phyloP scores from a whole-genome alignment of 2,329 filamentous ascomycete species.

The Aspergillus novoparasiticus region DNA sequence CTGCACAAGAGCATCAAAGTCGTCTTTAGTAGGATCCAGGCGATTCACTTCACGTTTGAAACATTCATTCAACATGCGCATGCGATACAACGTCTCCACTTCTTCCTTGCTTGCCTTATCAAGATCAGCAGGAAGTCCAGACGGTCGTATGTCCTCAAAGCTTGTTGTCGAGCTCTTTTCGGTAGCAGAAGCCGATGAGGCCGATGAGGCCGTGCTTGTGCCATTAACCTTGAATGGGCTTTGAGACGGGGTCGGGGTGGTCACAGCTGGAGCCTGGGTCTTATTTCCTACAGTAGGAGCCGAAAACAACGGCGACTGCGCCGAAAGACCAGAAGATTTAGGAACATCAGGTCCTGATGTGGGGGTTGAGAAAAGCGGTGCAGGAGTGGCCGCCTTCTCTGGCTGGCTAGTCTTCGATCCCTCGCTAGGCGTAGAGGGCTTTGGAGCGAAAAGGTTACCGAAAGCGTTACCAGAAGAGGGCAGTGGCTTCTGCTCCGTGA shows the following conservation, averaged over 20 bases:
- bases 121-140: slow-evolving; percentile 20
- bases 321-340: slow-evolving; percentile 5
- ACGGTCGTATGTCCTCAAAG: slow-evolving; percentile 21
- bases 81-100: slow-evolving; percentile 28
- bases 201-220: slow-evolving; percentile 6
- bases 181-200: slow-evolving; percentile 3
- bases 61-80: slow-evolving; percentile 38
- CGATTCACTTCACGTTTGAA: slow-evolving; percentile 37
- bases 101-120: slow-evolving; percentile 22
- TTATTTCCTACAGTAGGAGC: slow-evolving; percentile 14
- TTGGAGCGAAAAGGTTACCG: slow-evolving; percentile 19
- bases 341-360: slow-evolving; percentile 2
- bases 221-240: slow-evolving; percentile 19
- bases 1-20: slow-evolving; percentile 40
- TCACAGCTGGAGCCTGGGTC: slow-evolving; percentile 7
- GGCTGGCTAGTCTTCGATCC: slow-evolving; percentile 14
- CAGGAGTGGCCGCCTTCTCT: slow-evolving; percentile 14
- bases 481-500: slow-evolving; percentile 16
- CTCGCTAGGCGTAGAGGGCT: slow-evolving; percentile 17
- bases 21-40: slow-evolving; percentile 34
- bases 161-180: not conserved
- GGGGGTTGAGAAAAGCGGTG: slow-evolving; percentile 19
- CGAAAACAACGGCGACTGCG: slow-evolving; percentile 10
- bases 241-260: slow-evolving; percentile 12
- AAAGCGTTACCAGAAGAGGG: slow-evolving; percentile 16